phyloP scores from a whole-genome alignment of 192 early-diverging fungal species.

The Mortierella claussenii region DNA sequence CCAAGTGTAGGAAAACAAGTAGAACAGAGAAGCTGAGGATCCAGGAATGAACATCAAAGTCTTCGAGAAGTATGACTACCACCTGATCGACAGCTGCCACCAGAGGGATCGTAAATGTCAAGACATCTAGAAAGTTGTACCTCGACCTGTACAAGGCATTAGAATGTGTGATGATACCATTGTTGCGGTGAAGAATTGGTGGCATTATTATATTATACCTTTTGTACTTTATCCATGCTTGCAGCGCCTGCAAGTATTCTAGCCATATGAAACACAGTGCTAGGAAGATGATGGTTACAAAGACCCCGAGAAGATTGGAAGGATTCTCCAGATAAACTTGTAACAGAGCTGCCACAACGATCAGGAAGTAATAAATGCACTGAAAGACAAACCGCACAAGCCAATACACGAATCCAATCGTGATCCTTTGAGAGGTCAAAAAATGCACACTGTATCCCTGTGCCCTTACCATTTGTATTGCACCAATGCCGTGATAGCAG shows the following conservation, averaged over 20 bases:
- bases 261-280: slow-evolving; percentile 7
- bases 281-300: slow-evolving; percentile 17
- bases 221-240: slow-evolving; percentile 9
- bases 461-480: slow-evolving; percentile 22
- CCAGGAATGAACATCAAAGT: not conserved
- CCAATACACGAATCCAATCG: slow-evolving; percentile 31
- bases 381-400: slow-evolving; percentile 22
- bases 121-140: slow-evolving; percentile 17
- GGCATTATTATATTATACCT: too few species aligned
- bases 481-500: slow-evolving; percentile 16
- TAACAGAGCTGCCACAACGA: not conserved
- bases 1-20: slow-evolving; percentile 10
- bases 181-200: not conserved
- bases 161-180: not conserved
- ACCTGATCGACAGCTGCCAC: slow-evolving; percentile 9
- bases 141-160: slow-evolving; percentile 3
- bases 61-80: not conserved
- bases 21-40: slow-evolving; percentile 18
- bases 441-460: not conserved
- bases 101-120: slow-evolving; percentile 4
- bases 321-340: slow-evolving; percentile 10
- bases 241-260: slow-evolving; percentile 9
- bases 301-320: not conserved
- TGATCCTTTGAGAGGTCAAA: slow-evolving; percentile 17
- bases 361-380: slow-evolving; percentile 20